Conservation (phyloP, 805 yeast species). For the Debaryomyces hansenii region DNA sequence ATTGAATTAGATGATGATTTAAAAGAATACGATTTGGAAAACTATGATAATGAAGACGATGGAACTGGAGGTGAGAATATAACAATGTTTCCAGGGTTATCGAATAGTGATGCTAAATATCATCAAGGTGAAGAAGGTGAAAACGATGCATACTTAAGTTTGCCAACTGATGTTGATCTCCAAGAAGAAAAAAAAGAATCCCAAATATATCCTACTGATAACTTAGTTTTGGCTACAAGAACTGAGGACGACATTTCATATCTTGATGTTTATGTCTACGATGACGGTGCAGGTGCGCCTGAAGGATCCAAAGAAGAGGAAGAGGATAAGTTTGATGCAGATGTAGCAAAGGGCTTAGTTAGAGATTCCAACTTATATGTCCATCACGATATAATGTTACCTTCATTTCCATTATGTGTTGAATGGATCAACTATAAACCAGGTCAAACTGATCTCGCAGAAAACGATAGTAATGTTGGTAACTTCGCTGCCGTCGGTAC, state of each 20-base stretch:
- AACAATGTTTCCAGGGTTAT: slow-evolving; percentile 70
- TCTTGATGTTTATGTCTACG: slow-evolving; percentile 91
- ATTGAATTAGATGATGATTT: slow-evolving; percentile 77
- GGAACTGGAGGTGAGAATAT: slow-evolving; percentile 59
- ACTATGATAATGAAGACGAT: slow-evolving; percentile 71
- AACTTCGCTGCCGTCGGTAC: slow-evolving; percentile 97
- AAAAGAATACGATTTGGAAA: slow-evolving; percentile 83
- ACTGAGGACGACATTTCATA: slow-evolving; percentile 95
- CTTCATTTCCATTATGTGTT: slow-evolving; percentile 93
- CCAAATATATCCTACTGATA: slow-evolving; percentile 88
- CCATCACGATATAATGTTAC: slow-evolving; percentile 96
- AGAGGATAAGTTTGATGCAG: slow-evolving; percentile 66
- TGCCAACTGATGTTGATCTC: slow-evolving; percentile 62
- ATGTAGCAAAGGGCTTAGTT: slow-evolving; percentile 68
- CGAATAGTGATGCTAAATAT: slow-evolving; percentile 57
- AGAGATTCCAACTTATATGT: slow-evolving; percentile 81
- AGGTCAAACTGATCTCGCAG: slow-evolving; percentile 38
- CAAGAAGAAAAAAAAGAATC: slow-evolving; percentile 80
- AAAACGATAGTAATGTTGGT: slow-evolving; percentile 51
- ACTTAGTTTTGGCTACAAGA: slow-evolving; percentile 83
- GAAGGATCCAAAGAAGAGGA: slow-evolving; percentile 65
- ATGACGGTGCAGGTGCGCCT: slow-evolving; percentile 88
- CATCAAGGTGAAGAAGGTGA: slow-evolving; percentile 45
- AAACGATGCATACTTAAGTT: slow-evolving; percentile 60
- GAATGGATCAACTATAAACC: slow-evolving; percentile 90